Base-by-base conservation (phyloP, 2,329 filamentous ascomycete genomes). In the Phaeosphaeriaceae sp. region DNA sequence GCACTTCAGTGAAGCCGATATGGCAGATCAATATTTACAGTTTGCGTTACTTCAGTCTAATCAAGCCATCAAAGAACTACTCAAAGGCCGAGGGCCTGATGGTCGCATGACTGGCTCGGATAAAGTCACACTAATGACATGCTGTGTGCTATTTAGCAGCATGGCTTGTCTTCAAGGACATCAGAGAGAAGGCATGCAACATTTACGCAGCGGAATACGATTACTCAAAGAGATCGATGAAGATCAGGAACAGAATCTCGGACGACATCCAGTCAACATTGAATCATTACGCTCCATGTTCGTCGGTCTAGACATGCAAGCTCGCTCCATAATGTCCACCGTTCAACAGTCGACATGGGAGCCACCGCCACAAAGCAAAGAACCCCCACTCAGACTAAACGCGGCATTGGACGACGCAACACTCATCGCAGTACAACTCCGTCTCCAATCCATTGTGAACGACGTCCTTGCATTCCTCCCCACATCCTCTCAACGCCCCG, bases 11-110 rank as follows among this genome's bases (percentile, higher is more conserved):
- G 63, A 67, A 15, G 62, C 66, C 27, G 65, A 70, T 53, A 51
- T 62, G 21, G 61, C 68, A 5, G 66, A 73, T 22, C 61, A 61
- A 33, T 60, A 72, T 11, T 45, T 75, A 15, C 65, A 64, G 7
- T 76, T 76, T 33, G 72, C 72, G n/a, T 51, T 76, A 44, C 53
- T 61, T 5, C 72, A 76, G 49, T 72, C 71, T 0, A 76, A 74
- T 24, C 70, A 63, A 25, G 67, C 70, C 1, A 73, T 75, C 36
- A 64, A 68, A 20, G 56, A 57, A 20, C 42, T 75, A 6, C 27
- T 75, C 1, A 58, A 57, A 36, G 51, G 68, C 7, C 59, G 56
- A 15, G 55, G 51, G 1, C 42, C 45, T 1, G 22, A 36, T 2
- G 45, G 51, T 10, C 54, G 27, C 9, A 61, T 47, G 7, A 40